Evolutionary conservation across 2,329 filamentous ascomycete genomes (phyloP), one percentile per base, ranked within the genome.

Genomic region (Cladobotryum mycophilum): DNA sequence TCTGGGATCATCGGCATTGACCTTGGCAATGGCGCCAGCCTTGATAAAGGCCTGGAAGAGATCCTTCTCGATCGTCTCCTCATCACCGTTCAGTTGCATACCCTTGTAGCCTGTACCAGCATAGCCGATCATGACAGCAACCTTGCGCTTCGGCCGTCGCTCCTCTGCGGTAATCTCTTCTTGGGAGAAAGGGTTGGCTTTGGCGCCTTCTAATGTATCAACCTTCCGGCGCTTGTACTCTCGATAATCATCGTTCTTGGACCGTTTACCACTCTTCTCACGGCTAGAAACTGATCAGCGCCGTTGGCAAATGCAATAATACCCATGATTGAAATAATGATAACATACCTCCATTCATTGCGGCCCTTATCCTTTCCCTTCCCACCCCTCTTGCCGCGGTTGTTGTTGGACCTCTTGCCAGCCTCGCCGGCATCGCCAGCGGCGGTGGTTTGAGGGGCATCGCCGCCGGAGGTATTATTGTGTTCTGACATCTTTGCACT

Each of bases 1-100:
- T 69, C 95, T 95, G 4, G 92, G 93, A 65, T 99, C 93, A 60
- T 95, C 85, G 18, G 93, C 93, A 65, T 99, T 99, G 55, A 89
- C 89, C 69, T 97, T 97, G 45, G 91, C 95, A 55, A 99, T 96
- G 37, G 93, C 91, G 15, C 91, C 88, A 3, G 93, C 91, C 3
- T 84, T 82, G 55, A 99, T 86, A 60, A 99, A 92, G 3, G 93
- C 93, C 33, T 83, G 81, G 72, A 99, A 99, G 3, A 99, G 75
- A 61, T 99, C 93, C 41, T 92, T 88, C 72, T 99, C 93, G 56
- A 99, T 97, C 0, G 92, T 99, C 72, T 90, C 91, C 64, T 96
- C 84, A 56, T 83, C 72, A 60, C 77, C 76, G 67, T 85, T 84
- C 65, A 99, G 87, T 72, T 99, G 93, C 85, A 99, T 95, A 62